These are phyloP conservation scores for Backusella mclennaniae DNA, from an alignment of 192 early-diverging fungal genomes.

Conservation along the genomic window DNA sequence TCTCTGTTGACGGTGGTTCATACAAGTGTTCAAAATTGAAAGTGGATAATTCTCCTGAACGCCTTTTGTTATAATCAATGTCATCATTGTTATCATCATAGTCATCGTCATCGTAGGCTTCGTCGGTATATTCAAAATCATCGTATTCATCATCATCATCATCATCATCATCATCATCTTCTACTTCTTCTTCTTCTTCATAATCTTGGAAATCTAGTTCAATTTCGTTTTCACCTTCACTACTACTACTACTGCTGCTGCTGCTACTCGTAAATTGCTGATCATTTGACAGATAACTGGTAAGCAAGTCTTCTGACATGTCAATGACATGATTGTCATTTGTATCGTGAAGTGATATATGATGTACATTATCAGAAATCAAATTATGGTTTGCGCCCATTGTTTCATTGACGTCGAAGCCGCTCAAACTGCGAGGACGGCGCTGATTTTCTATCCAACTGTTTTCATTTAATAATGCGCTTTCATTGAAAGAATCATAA, in stretches of 20 bases:
- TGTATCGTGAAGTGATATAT: neutral
- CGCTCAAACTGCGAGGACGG: neutral
- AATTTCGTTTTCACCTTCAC: neutral
- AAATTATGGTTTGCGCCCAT: neutral
- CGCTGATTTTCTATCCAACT: conserved; percentile 2
- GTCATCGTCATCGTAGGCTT: neutral
- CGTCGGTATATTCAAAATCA: neutral
- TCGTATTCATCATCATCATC: neutral
- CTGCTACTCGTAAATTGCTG: neutral
- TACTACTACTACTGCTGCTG: neutral
- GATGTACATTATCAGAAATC: neutral
- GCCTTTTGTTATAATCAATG: neutral
- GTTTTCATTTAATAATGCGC: neutral
- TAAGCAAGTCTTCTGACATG: neutral
- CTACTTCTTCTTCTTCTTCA: neutral
- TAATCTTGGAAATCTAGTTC: neutral
- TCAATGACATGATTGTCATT: neutral
- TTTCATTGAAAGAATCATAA: neutral
- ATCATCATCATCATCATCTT: neutral
- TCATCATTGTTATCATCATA: neutral
- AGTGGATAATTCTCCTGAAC: neutral
- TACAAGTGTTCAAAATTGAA: neutral
- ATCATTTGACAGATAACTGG: neutral
- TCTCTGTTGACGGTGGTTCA: neutral
- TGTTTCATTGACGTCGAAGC: neutral